A percentile compares a stretch with the other conserved stretches of the same genome.
Conservation (phyloP, 2,329 filamentous ascomycete species). For the Paramyrothecium sp. region DNA sequence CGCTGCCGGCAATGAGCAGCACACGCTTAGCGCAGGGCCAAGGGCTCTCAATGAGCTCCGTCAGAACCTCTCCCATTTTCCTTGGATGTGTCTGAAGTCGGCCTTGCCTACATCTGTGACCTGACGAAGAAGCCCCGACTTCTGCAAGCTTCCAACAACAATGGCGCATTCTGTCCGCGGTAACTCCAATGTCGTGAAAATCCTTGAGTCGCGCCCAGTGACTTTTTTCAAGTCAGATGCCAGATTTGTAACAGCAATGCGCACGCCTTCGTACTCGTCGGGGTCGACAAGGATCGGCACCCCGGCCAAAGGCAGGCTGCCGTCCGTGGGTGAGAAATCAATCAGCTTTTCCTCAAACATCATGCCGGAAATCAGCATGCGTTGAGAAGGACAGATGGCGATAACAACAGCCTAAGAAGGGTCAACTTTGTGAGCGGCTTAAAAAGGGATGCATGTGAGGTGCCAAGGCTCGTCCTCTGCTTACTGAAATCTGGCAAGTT, state of each 20-base stretch:
- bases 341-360: neutral
- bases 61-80: conserved; percentile 69
- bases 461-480: too few relatives aligned
- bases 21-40: conserved; percentile 55
- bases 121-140: neutral
- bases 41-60: conserved; percentile 55
- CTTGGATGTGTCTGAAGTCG: conserved; percentile 53
- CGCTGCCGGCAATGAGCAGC: conserved; percentile 66
- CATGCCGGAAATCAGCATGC: too few relatives aligned
- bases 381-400: too few relatives aligned
- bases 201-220: neutral
- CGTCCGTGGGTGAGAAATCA: neutral
- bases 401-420: too few relatives aligned
- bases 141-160: neutral
- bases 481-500: too few relatives aligned
- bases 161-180: neutral
- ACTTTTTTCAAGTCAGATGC: neutral
- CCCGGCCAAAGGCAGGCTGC: neutral
- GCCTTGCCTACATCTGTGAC: neutral
- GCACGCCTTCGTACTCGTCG: neutral
- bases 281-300: neutral
- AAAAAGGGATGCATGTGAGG: too few relatives aligned
- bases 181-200: neutral
- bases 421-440: too few relatives aligned
- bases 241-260: neutral